Evolutionary conservation across 2,329 filamentous ascomycete species (phyloP), one percentile per base, ranked within the genome.

Genomic region (Sporothrix dimorphospora): DNA sequence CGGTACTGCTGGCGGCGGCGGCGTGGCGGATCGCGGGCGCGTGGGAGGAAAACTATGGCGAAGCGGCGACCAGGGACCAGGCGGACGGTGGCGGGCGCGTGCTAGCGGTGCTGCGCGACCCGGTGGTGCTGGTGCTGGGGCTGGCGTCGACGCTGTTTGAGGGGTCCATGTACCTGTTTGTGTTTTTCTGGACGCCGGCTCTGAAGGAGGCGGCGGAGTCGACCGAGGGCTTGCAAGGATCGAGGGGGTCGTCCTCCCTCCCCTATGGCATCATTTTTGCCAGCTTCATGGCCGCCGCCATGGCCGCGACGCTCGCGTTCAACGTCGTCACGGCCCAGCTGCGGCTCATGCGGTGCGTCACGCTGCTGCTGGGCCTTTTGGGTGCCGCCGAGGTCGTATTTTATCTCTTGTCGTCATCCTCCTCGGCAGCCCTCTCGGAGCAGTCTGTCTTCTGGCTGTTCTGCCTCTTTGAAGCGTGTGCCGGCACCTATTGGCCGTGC

Each of bases 81-180:
- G 72, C 67, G 4, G 72, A 75, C 21, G 70, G 61, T 38, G 59
- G 72, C 11, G 70, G 70, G 4, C 40, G 71, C 45, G 71, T 70
- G 9, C 16, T 38, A 68, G 69, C 71, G 1, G 71, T 74, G n/a
- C 49, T 72, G 65, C 45, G 77, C 75, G 83, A 87, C 76, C 83
- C 82, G 53, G 82, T 82, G 16, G 84, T 88, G 67, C 78, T 87
- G 27, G 81, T 84, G 8, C 81, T 89, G 11, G 83, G 83, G 3
- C 77, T 88, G 16, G 82, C 84, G 6, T 86, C 85, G 1, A 87
- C 85, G 69, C 82, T 88, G 76, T 89, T 89, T 76, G 87, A 89
- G 78, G 86, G 86, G 16, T 85, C 84, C 19, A 86, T 89, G 81
- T 89, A 88, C 77, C 82, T 89, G 27, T 89, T 88, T 77, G 86